These are phyloP conservation scores for Salix exigua DNA, from an alignment of 345 rosid species.

Conservation along the genomic window DNA sequence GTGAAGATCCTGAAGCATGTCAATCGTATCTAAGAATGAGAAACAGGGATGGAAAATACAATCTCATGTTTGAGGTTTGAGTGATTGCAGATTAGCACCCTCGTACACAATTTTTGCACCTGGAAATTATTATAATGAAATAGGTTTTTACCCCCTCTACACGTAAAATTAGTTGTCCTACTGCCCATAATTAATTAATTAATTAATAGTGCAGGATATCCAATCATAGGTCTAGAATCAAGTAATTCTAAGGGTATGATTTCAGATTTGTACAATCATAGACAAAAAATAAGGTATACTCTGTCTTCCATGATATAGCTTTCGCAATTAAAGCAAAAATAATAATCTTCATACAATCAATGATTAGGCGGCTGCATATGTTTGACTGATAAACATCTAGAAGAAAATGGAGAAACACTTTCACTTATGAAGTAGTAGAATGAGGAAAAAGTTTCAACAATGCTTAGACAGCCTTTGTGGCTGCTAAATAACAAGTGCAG, in stretches of 20 bases:
- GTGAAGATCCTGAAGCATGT: constrained; percentile 99
- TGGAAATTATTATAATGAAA: neutral
- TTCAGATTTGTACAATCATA: neutral
- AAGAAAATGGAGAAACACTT: too few species aligned
- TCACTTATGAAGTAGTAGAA: too few species aligned
- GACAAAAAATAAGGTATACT: neutral
- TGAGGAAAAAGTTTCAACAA: too few species aligned
- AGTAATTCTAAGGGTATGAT: neutral
- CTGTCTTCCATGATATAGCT: neutral
- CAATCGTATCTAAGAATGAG: constrained; percentile 98
- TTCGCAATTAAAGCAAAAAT: neutral
- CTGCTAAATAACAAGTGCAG: too few species aligned
- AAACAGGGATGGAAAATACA: constrained; percentile 96
- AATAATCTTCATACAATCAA: too few species aligned
- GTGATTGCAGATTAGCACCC: constrained; percentile 15
- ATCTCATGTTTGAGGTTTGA: constrained; percentile 96
- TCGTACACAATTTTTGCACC: too few species aligned
- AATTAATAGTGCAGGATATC: neutral
- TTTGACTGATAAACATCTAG: too few species aligned
- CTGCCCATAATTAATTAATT: neutral
- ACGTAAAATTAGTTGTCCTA: neutral
- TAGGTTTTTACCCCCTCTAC: neutral
- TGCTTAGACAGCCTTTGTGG: too few species aligned
- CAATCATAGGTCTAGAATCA: neutral
- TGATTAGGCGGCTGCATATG: too few species aligned